Conservation (phyloP, 495 filamentous ascomycete species). For the Penicillium egyptiacum region DNA sequence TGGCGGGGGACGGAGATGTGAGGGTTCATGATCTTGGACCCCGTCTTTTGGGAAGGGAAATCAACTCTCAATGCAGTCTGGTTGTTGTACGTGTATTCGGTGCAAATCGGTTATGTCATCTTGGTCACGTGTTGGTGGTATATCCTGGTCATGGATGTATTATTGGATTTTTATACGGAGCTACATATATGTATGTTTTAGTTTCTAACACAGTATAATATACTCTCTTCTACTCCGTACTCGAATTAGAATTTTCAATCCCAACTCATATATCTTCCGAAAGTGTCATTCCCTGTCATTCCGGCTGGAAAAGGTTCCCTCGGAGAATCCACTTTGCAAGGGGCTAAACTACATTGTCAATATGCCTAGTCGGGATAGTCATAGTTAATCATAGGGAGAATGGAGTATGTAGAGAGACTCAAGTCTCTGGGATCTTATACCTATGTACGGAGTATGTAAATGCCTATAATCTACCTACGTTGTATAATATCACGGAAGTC, state of each 20-base stretch:
- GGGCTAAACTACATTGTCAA: background rate
- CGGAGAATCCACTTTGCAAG: slow-evolving; percentile 5
- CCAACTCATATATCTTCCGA: background rate
- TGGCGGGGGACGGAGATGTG: slow-evolving; percentile 63
- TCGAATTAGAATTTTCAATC: background rate
- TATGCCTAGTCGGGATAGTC: background rate
- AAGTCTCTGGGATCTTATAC: background rate
- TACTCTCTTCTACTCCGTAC: background rate
- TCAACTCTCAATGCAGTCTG: slow-evolving; percentile 16
- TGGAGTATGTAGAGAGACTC: too few relatives aligned
- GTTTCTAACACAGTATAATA: background rate
- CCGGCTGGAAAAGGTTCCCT: background rate
- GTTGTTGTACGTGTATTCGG: slow-evolving; percentile 3
- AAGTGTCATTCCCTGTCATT: background rate
- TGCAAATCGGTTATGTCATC: slow-evolving; percentile 8
- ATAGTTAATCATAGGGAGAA: background rate
- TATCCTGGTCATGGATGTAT: background rate
- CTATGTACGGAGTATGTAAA: background rate
- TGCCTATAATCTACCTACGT: background rate
- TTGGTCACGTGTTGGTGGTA: slow-evolving; percentile 1
- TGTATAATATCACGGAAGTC: background rate
- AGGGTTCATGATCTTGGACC: slow-evolving; percentile 53
- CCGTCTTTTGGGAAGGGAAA: slow-evolving; percentile 7
- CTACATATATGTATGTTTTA: background rate
- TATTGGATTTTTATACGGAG: too few relatives aligned